Conservation (phyloP, 2,329 filamentous ascomycete species). For the Microdochium trichocladiopsis region DNA sequence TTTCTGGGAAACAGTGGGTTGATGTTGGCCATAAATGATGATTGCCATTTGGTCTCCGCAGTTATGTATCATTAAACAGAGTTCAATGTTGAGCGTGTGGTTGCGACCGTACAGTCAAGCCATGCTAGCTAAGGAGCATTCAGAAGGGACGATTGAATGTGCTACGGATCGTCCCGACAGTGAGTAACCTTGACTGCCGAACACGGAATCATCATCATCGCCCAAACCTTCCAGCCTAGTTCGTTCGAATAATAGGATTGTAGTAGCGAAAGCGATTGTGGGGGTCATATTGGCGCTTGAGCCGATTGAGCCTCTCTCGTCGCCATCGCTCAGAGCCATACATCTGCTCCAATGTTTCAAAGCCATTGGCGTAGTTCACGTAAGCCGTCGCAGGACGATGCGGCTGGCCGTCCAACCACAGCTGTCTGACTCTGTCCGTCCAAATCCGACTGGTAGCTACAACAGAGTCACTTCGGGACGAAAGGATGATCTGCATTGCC, state of each 20-base stretch:
- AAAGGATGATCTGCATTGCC: slow-evolving; percentile 1
- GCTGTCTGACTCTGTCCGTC: slow-evolving; percentile 3
- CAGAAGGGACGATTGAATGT: no score
- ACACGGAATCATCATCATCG: no score
- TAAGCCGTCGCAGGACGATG: slow-evolving; percentile 5
- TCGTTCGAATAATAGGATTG: slow-evolving; percentile 5
- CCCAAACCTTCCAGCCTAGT: no score
- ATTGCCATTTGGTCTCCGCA: no score
- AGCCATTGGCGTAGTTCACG: slow-evolving; percentile 15
- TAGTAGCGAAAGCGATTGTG: slow-evolving; percentile 11
- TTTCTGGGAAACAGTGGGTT: no score
- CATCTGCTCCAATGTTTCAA: slow-evolving; percentile 9
- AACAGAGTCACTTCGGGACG: not conserved
- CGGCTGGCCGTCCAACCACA: slow-evolving; percentile 12
- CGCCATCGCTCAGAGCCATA: slow-evolving; percentile 21
- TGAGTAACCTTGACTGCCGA: no score
- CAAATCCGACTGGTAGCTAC: slow-evolving; percentile 1
- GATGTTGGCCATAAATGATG: no score
- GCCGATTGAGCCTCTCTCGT: slow-evolving; percentile 14
- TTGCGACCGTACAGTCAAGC: no score
- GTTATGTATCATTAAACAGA: no score
- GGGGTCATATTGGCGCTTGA: slow-evolving; percentile 28
- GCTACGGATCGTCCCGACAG: no score
- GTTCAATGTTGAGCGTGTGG: no score
- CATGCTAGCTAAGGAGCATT: no score